Evolutionary conservation across 768 basidiomycete species (phyloP).

Genomic region (Lactarius sp.): DNA sequence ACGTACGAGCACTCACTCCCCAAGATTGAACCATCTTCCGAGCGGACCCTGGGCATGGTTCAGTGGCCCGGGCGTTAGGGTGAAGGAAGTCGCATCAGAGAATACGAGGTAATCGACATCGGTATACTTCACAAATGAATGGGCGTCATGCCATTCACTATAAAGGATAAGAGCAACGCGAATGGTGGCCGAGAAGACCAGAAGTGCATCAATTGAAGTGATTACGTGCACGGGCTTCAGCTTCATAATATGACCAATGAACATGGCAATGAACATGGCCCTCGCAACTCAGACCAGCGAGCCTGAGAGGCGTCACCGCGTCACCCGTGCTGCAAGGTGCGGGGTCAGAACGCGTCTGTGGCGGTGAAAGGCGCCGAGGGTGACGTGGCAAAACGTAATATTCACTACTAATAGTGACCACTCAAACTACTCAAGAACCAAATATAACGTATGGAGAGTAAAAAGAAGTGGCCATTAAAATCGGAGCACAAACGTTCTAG

Average conservation of each 20-base stretch:
- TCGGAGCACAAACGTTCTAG: conserved; percentile 16
- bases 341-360: conserved; percentile 1
- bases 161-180: conserved; percentile 72
- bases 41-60: conserved; percentile 63
- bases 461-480: conserved; percentile 16
- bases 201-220: conserved; percentile 46
- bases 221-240: neutral
- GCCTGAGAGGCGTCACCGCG: neutral
- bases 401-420: neutral
- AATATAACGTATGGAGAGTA: neutral
- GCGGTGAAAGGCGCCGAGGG: conserved; percentile 5
- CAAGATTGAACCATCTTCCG: conserved; percentile 43
- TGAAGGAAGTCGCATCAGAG: conserved; percentile 79
- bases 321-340: neutral
- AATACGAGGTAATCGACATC: conserved; percentile 97
- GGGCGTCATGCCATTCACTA: conserved; percentile 86
- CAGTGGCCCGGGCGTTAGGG: conserved; percentile 43
- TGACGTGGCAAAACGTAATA: conserved; percentile 24
- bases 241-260: neutral
- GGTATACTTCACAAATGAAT: conserved; percentile 88
- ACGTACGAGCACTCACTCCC: conserved; percentile 58
- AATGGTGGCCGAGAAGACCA: conserved; percentile 52
- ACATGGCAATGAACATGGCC: neutral
- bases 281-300: neutral
- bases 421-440: neutral